Evolutionary conservation across 192 early-diverging fungal species (phyloP), one percentile per base, ranked within the genome.

Genomic region (Haplosporangium gracile): DNA sequence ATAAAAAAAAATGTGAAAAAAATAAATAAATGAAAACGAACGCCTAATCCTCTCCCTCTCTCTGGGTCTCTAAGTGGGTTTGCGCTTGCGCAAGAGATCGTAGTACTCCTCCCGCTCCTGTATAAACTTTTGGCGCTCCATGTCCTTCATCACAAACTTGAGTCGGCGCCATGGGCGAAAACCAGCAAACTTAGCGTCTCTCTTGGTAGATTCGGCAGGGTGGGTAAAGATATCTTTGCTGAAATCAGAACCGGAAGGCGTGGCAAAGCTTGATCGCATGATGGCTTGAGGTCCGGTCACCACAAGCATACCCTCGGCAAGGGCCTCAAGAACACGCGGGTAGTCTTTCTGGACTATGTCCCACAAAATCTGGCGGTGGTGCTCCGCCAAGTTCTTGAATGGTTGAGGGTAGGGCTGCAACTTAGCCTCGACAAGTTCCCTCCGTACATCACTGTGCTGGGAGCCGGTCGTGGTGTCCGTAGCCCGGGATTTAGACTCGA

Each of bases 141-240:
- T 78, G 45, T 86, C 84, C 72, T 76, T 86, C 71, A 86, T 86
- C 5, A 81, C 75, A 1, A 72, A 72, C 79, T 81, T 77, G 79
- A 86, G 84, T 36, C 57, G 74, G 32, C 84, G 78, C 84, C 84
- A 86, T 22, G 60, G 72, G 1, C 79, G 75, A 65, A 86, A 86
- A 1, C 51, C 39, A 0, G 20, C 24, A 65, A 86, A 79, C 38
- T 24, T 36, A 38, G 45, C 22, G 2, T 42, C 26, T 16, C 13
- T 22, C 40, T 38, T 42, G 36, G 65, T 20, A 74, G 74, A 0
- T 49, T 32, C 16, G 2, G 40, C 0, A 32, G 34, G 22, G n/a
- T 15, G 9, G 32, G 26, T 29, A 63, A 20, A 16, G 49, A 22
- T 18, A 22, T 51, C 49, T 16, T 51, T 51, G 49, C 49, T 51